Evolutionary conservation across 148 eudicot species (phyloP), one percentile per base, ranked within the genome.

Genomic region (Tetragonia tetragonoides): DNA sequence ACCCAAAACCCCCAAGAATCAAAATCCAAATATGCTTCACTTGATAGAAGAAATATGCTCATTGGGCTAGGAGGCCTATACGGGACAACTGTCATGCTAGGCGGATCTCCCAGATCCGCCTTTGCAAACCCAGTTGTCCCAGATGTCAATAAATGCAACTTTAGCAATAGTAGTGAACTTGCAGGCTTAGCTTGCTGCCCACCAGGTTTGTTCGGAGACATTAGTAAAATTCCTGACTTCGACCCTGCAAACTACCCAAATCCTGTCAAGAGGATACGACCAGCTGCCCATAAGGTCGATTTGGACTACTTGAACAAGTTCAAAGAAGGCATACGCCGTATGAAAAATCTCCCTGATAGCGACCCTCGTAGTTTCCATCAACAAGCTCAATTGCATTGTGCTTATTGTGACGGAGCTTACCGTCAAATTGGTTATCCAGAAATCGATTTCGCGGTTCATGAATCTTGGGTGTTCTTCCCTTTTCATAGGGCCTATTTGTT

Each of bases 371-470:
- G 15, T 9, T 65, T 75, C 34, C 8, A 4, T 34, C 42, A 62
- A 75, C 6, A 71, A 75, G 12, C 71, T 71, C 8, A 65, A 66
- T 39, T 75, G 16, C 78, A 75, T 28, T 75, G 78, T 51, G 71
- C 78, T 5, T 66, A 75, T 75, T 75, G 78, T 66, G 78, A 75
- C 17, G 78, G 59, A 10, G 41, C 78, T 5, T 75, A 75, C 34
- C 47, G 60, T 2, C 70, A 64, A 18, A 0, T 28, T 34, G 60
- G 59, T 44, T 7, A 75, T n/a, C 18, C 46, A 1, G 34, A 75
- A 18, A 34, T 12, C 2, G 28, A 60, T 3, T 20, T 75, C 12
- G 16, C 16, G 51, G 42, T 75, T 0, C 78, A 75, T 18, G 60
- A n/a, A 0, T 64, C 23, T 16, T 75, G 78, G 78, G 5, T 75